Evolutionary conservation across 1,139 yeast species (phyloP).

Genomic region (Geotrichum aggregatum): DNA sequence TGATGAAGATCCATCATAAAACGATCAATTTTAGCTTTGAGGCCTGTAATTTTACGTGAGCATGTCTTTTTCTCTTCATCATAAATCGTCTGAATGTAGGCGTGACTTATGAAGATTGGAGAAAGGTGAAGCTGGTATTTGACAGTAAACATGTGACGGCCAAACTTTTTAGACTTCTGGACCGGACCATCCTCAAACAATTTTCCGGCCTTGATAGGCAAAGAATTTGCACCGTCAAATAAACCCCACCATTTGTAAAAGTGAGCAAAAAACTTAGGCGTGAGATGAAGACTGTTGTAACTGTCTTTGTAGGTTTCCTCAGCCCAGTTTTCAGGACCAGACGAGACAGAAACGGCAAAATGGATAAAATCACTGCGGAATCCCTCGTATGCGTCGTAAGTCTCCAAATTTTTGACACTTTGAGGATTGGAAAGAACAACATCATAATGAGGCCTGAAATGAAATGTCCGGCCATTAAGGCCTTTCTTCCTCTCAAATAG

Average conservation of each 20-base stretch:
- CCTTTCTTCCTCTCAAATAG: slow-evolving; percentile 41
- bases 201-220: slow-evolving; percentile 72
- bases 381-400: slow-evolving; percentile 71
- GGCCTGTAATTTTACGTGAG: slow-evolving; percentile 63
- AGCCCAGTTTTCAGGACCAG: slow-evolving; percentile 30
- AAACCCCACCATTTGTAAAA: slow-evolving; percentile 84
- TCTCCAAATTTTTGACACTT: slow-evolving; percentile 44
- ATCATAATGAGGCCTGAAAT: slow-evolving; percentile 67
- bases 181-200: slow-evolving; percentile 51
- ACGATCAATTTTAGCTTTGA: slow-evolving; percentile 64
- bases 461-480: slow-evolving; percentile 44
- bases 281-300: slow-evolving; percentile 68
- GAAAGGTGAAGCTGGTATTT: slow-evolving; percentile 72
- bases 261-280: slow-evolving; percentile 64
- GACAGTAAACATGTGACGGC: slow-evolving; percentile 71
- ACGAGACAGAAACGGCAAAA: slow-evolving; percentile 69
- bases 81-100: slow-evolving; percentile 54
- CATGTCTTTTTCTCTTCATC: slow-evolving; percentile 40
- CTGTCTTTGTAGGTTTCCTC: slow-evolving; percentile 37
- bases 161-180: slow-evolving; percentile 54
- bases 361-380: slow-evolving; percentile 78
- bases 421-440: slow-evolving; percentile 62
- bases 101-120: slow-evolving; percentile 71
- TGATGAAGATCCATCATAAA: slow-evolving; percentile 82
- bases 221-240: slow-evolving; percentile 62